Evolutionary conservation across 495 filamentous ascomycete species (phyloP), one percentile per base, ranked within the genome.

Genomic region (Aspergillus nanangensis): DNA sequence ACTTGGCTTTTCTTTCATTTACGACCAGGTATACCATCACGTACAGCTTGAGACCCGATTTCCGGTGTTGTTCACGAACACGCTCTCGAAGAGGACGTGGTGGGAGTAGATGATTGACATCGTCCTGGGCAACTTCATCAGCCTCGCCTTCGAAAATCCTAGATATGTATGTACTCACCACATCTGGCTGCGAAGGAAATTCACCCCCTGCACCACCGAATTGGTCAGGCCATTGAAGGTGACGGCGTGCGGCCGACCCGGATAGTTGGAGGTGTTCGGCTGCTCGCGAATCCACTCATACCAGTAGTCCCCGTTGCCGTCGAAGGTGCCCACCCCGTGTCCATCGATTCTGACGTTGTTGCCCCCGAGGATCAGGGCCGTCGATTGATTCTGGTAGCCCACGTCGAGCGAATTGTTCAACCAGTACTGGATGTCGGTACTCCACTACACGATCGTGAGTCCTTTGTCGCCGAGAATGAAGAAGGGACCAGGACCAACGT

Each of bases 371-470:
- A 67, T 51, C 38, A 60, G 73, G 3, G 70, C 74, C 8, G 72
- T 69, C 11, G 69, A 72, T 45, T 75, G 72, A 40, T 74, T 76
- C 52, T 76, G 73, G 44, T 72, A 72, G 7, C 69, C 71, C 13
- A 74, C 61, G 3, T 52, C 37, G 17, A 74, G 38, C n/a, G 66
- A 70, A 41, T 72, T 52, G 29, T 64, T 62, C 1, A 74, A 55
- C 71, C 73, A 77, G 53, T 77, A 77, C 0, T 35, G 38, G 8
- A 71, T 69, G 46, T 77, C 61, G 3, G 62, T 73, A 19, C 64
- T 66, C 68, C 68, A 76, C 60, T 63, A 20, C 3, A 38, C 5
- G 18, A 8, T 23, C 15, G 11, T 47, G 9, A 44, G 19, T 15
- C 15, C 23, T 22, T n/a, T 20, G 19, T 34, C 22, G 27, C 1